Percentiles rank a stretch among this genome's conserved stretches.
Evolutionary conservation across 2,329 filamentous ascomycete species (phyloP).

Genomic region (Venturia oleaginea): DNA sequence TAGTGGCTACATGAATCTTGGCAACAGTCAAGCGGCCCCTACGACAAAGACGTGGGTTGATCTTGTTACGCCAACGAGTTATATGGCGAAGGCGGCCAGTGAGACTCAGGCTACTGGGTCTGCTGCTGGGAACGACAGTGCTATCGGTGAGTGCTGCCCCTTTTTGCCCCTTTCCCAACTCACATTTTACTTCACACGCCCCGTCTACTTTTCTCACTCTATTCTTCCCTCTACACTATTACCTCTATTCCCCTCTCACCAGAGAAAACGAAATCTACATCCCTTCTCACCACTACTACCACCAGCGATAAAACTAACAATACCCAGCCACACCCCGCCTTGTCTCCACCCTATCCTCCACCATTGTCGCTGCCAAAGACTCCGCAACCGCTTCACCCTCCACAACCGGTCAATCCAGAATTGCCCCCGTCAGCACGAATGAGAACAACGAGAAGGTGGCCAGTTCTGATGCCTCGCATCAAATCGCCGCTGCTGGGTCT

Average conservation of each 20-base stretch:
- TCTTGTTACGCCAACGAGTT: constrained; percentile 9
- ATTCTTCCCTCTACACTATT: background rate
- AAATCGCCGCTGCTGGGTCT: background rate
- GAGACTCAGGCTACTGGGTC: background rate
- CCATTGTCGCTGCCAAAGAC: background rate
- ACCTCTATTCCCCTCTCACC: background rate
- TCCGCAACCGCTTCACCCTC: background rate
- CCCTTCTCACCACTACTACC: background rate
- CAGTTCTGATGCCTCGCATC: background rate
- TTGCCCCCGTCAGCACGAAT: background rate
- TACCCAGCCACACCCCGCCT: background rate
- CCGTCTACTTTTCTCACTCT: background rate
- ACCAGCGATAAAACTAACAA: background rate
- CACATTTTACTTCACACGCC: background rate
- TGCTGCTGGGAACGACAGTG: constrained; percentile 10
- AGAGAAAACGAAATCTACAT: background rate
- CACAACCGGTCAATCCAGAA: background rate
- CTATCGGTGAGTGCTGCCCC: background rate
- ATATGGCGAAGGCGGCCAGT: constrained; percentile 12
- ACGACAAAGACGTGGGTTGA: constrained; percentile 6
- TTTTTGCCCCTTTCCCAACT: background rate
- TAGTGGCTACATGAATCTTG: constrained; percentile 37
- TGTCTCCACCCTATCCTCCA: constrained; percentile 14
- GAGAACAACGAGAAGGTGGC: background rate
- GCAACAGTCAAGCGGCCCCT: constrained; percentile 23